phyloP scores from a whole-genome alignment of 495 filamentous ascomycete genomes.

The Cercophora newfieldiana region DNA sequence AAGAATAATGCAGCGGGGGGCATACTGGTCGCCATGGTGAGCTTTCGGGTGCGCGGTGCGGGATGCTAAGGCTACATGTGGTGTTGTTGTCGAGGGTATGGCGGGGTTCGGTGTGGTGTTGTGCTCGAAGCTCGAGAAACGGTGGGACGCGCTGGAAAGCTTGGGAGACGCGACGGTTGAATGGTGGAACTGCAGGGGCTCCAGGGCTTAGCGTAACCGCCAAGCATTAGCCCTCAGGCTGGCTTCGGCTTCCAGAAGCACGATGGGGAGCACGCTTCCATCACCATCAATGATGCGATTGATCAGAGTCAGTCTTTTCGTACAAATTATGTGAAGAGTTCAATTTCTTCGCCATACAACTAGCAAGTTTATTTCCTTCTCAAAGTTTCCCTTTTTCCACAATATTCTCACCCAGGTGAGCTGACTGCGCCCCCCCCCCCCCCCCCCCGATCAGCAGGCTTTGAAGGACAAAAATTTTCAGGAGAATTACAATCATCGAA shows the following conservation, averaged over 20 bases:
- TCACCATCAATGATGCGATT: not conserved
- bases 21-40: slow-evolving; percentile 31
- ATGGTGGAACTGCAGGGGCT: not conserved
- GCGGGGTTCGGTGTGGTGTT: slow-evolving; percentile 10
- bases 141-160: slow-evolving; percentile 2
- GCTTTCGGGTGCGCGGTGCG: not conserved
- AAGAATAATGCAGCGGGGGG: not conserved
- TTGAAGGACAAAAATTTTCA: too few species aligned
- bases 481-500: too few species aligned
- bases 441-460: too few species aligned
- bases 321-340: too few species aligned
- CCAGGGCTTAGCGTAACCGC: not conserved
- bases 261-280: not conserved
- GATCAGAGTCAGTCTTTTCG: not conserved
- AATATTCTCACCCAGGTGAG: too few species aligned
- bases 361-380: too few species aligned
- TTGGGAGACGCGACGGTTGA: not conserved
- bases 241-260: not conserved
- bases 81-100: not conserved
- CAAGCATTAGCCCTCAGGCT: not conserved
- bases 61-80: not conserved
- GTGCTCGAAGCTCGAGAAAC: not conserved
- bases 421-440: too few species aligned
- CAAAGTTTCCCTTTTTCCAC: too few species aligned
- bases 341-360: too few species aligned